A percentile compares a stretch with the other conserved stretches of the same genome.
These are phyloP conservation scores for Aspergillus neotritici DNA, from an alignment of 2,329 filamentous ascomycete species.

Conservation along the genomic window DNA sequence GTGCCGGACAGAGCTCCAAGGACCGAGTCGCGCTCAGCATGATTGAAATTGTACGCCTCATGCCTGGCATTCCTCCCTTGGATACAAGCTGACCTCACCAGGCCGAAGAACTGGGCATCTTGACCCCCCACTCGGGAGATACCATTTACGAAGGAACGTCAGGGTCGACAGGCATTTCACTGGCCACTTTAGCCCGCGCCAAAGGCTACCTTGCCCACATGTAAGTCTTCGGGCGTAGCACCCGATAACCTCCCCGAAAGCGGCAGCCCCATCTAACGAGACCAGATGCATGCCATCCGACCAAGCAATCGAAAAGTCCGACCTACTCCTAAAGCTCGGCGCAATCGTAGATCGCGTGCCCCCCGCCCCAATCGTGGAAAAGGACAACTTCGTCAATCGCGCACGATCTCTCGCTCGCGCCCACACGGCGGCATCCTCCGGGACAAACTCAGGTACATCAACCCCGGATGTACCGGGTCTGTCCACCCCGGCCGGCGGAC, in stretches of 20 bases:
- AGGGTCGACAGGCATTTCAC: conserved; percentile 90
- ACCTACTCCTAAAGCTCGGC: conserved; percentile 81
- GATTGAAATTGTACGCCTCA: conserved; percentile 56
- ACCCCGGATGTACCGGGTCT: conserved; percentile 17
- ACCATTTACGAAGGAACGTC: conserved; percentile 97
- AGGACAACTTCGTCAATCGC: conserved; percentile 89
- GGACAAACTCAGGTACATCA: conserved; percentile 9
- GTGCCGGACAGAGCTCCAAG: conserved; percentile 88
- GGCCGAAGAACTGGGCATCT: conserved; percentile 70
- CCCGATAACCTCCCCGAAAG: neutral
- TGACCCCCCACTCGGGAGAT: conserved; percentile 76
- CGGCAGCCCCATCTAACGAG: conserved; percentile 9
- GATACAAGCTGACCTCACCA: conserved; percentile 24
- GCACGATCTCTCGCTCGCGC: conserved; percentile 69
- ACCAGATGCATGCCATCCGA: conserved; percentile 83
- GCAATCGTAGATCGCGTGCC: conserved; percentile 87
- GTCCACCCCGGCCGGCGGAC: conserved; percentile 50
- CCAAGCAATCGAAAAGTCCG: conserved; percentile 80
- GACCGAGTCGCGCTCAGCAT: conserved; percentile 90
- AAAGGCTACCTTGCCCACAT: conserved; percentile 90
- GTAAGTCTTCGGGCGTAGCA: conserved; percentile 33
- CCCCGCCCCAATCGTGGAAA: conserved; percentile 89
- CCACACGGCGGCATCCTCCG: conserved; percentile 52
- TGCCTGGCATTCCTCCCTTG: conserved; percentile 4
- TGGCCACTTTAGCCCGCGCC: conserved; percentile 82